Evolutionary conservation across 106 monocot species (phyloP).

Genomic region (Agapanthus africanus): DNA sequence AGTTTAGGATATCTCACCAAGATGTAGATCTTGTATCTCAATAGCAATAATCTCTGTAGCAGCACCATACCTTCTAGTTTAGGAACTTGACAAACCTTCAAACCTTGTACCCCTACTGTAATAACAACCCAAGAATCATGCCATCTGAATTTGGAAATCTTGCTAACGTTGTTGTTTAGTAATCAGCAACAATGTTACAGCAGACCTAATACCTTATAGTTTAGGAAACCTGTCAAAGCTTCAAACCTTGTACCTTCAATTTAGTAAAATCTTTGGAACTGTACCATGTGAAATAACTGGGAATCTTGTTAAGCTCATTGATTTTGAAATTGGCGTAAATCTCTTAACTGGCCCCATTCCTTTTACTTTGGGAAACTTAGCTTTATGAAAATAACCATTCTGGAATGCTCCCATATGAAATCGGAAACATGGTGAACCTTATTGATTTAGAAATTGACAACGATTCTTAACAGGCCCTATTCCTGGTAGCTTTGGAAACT

Average conservation of each 20-base stretch:
- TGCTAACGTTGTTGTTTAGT: background rate
- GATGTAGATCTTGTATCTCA: background rate
- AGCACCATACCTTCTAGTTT: conserved; percentile 5
- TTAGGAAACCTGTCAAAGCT: conserved; percentile 3
- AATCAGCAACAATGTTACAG: background rate
- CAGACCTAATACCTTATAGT: background rate
- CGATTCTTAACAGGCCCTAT: conserved; percentile 13
- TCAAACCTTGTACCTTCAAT: background rate
- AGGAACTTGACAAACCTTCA: no score
- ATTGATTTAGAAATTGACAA: background rate
- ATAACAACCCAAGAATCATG: background rate
- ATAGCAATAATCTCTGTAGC: conserved; percentile 2
- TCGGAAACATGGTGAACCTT: background rate
- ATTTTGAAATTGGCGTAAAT: conserved; percentile 1
- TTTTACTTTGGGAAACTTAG: background rate
- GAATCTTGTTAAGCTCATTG: background rate
- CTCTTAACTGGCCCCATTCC: conserved; percentile 15
- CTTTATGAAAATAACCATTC: conserved; percentile 1
- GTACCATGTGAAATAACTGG: conserved; percentile 12
- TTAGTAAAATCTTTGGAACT: conserved; percentile 2
- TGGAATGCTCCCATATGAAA: background rate
- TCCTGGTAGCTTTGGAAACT: conserved; percentile 13
- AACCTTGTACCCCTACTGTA: no score
- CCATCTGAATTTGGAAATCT: background rate
- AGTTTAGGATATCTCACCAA: conserved; percentile 12